Base-by-base conservation (phyloP, 768 basidiomycete species). In the Mycena galopus region DNA sequence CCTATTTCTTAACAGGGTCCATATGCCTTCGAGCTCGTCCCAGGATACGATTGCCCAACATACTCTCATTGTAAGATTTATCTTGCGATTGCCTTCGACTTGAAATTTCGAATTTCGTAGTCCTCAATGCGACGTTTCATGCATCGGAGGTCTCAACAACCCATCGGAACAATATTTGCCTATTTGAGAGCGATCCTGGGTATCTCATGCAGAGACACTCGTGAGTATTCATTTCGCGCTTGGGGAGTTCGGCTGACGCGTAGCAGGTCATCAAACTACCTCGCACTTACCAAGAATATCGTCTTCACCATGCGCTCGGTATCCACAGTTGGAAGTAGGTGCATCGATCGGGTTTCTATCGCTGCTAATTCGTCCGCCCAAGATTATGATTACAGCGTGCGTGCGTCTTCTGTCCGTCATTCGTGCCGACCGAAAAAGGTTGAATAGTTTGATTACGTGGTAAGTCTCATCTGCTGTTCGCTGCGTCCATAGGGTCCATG, bases 41-140 rank as follows among this genome's bases (percentile, higher is more conserved):
- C 86, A 1, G 87, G 88, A 53, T 89, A 88, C 76, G 89, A 90
- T 73, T 89, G 88, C 65, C 89, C 89, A 8, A 78, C 85, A 47
- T 86, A 89, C 47, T 85, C 89, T 0, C 81, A 86, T 19, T 88
- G 74, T 75, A 42, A 29, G 74, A 42, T 14, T 11, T 42, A 37
- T 11, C 23, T 25, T 23, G 14, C 30, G 12, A n/a, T 9, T 21
- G 39, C 7, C 16, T 51, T 19, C 11, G 16, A 8, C 0, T 10
- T 35, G 9, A 30, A 25, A 17, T 12, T 51, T 8, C 12, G 7
- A n/a, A 21, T 8, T 47, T 47, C 7, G 10, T 32, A 75, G 74
- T 84, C 79, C 78, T 90, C n/a, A 86, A 87, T 9, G 85, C 88
- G 0, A 88, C 87, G 0, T 85, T 87, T 3, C 85, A 86, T 70